Evolutionary conservation across 1,284 basidiomycete genomes (phyloP), one percentile per base, ranked within the genome.

Genomic region (Sporisorium sorghi): DNA sequence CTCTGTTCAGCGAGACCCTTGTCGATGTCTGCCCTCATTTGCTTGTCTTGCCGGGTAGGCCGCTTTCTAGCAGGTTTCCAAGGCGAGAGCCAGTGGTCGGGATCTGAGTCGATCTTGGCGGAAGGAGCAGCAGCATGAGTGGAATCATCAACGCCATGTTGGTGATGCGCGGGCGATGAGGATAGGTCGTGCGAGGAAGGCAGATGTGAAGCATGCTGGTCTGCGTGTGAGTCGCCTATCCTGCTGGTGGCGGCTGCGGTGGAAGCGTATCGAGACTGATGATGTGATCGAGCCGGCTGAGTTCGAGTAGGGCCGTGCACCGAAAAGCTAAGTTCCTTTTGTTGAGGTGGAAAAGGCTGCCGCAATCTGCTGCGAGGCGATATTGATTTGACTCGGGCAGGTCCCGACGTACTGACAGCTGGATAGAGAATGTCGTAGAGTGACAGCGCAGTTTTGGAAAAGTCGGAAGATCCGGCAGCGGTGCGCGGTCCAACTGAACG

Each of bases 41-140:
- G 17, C 3, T 5, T 2, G n/a, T 61, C 54, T 30, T 58, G n/a
- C 7, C 10, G 15, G 15, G 21, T 23, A 1, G n/a, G 4, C 12
- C 24, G 17, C 6, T 30, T 17, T 5, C 30, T 1, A 11, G 26
- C 15, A 9, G 26, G 11, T 10, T 55, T 48, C 66, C 59, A 69
- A 10, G 56, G n/a, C 19, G 55, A 19, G 4, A 48, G 21, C 66
- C 66, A 69, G 32, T 69, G 66, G 2, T 32, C 10, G 11, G 51
- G 56, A 11, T 17, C 33, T 7, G 32, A 24, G n/a, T 30, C 23
- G n/a, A 17, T 9, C 7, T 21, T 28, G 10, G 33, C 21, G 17
- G 33, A 17, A 7, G 42, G n/a, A 15, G 33, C 17, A 19, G 11
- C 46, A 17, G 9, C 8, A 1, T 12, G n/a, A 23, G 39, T 15